phyloP scores from a whole-genome alignment of 129 eudicot genomes.

The Centrapalus pauciflorus region DNA sequence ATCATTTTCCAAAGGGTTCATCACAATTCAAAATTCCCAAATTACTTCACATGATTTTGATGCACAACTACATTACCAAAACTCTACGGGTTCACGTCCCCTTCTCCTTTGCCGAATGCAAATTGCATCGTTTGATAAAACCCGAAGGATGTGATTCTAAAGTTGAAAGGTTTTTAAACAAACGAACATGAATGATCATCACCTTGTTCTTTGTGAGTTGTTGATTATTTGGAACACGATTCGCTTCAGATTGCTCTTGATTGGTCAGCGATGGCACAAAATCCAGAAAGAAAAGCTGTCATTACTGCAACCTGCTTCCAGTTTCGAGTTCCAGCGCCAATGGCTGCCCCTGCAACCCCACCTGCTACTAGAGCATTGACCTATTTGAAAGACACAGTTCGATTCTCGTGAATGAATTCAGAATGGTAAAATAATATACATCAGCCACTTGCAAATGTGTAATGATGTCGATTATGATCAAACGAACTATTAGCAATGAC shows the following conservation, averaged over 20 bases:
- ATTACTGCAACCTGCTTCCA: conserved; percentile 73
- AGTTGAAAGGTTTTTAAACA: too few species aligned
- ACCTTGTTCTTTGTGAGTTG: neutral
- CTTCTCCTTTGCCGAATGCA: too few species aligned
- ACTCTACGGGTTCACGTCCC: too few species aligned
- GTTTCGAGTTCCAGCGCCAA: conserved; percentile 70
- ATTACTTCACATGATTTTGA: neutral
- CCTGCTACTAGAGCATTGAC: conserved; percentile 77
- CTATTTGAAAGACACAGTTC: conserved; percentile 28
- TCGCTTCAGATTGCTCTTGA: conserved; percentile 38
- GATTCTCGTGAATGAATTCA: neutral
- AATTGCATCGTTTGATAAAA: neutral
- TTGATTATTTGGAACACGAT: neutral
- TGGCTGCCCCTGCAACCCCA: conserved; percentile 74
- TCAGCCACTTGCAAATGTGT: conserved; percentile 1
- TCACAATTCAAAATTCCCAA: neutral
- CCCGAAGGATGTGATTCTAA: neutral
- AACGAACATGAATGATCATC: too few species aligned
- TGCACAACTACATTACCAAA: neutral
- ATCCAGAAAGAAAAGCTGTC: conserved; percentile 52
- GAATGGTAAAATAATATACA: neutral
- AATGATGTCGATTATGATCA: neutral
- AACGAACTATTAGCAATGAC: too few species aligned
- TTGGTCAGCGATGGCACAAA: conserved; percentile 56
- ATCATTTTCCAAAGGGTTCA: neutral